These are phyloP conservation scores for Artemisia argyi DNA, from an alignment of 129 eudicot genomes.

Conservation along the genomic window DNA sequence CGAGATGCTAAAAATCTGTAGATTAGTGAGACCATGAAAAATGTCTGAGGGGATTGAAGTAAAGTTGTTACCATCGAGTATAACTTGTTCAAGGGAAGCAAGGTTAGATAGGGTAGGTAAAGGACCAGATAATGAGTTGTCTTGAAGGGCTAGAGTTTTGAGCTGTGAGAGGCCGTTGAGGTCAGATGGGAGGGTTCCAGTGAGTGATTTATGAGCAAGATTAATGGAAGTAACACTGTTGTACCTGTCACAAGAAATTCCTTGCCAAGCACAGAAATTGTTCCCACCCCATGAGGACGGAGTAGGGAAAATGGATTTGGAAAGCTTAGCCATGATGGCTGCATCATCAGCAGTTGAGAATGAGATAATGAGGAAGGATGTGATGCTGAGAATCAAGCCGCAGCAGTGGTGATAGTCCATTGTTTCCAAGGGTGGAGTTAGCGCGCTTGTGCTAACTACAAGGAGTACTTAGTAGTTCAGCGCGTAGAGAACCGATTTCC, in stretches of 20 bases:
- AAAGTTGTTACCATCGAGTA: constrained; percentile 32
- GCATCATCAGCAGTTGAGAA: constrained; percentile 1
- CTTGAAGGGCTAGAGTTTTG: constrained; percentile 25
- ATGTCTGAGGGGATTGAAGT: constrained; percentile 31
- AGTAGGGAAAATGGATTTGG: not conserved
- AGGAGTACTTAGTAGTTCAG: too few relatives aligned
- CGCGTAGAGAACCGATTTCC: too few relatives aligned
- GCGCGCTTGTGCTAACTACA: not conserved
- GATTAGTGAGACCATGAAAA: constrained; percentile 30
- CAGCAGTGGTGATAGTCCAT: not conserved
- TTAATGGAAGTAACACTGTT: constrained; percentile 34
- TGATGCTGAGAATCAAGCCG: not conserved
- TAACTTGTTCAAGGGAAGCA: constrained; percentile 22
- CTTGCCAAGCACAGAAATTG: constrained; percentile 41
- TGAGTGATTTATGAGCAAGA: constrained; percentile 29
- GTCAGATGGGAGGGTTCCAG: constrained; percentile 41
- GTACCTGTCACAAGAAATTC: constrained; percentile 38
- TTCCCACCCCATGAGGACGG: not conserved
- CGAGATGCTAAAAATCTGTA: not conserved
- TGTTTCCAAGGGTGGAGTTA: not conserved
- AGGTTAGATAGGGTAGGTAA: constrained; percentile 46
- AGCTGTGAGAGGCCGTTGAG: constrained; percentile 38
- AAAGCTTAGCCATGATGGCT: not conserved
- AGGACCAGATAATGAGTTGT: constrained; percentile 40
- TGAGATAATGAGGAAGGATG: not conserved